A percentile compares a stretch with the other conserved stretches of the same genome.
These are phyloP conservation scores for Colletotrichum phormii DNA, from an alignment of 2,329 filamentous ascomycete species.

Conservation along the genomic window DNA sequence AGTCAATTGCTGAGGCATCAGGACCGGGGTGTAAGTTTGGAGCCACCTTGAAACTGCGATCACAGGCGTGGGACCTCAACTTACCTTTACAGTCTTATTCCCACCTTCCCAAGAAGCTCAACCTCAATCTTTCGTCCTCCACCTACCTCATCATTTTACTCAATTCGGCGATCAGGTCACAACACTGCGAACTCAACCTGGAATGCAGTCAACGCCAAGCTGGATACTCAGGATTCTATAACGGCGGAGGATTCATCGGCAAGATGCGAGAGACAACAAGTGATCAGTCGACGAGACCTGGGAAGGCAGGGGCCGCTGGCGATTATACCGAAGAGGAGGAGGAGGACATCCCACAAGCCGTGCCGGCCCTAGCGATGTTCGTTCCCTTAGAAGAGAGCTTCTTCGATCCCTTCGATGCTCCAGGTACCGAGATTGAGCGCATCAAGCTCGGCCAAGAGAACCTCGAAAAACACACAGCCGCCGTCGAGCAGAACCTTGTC, in stretches of 20 bases:
- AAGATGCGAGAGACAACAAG: background rate
- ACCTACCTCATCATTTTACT: background rate
- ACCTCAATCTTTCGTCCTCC: background rate
- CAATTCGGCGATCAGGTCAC: background rate
- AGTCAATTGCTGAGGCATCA: background rate
- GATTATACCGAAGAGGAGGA: slow-evolving; percentile 15
- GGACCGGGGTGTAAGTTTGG: background rate
- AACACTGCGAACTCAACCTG: background rate
- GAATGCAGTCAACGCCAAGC: background rate
- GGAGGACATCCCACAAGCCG: slow-evolving; percentile 37
- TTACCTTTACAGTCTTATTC: background rate
- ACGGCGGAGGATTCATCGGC: background rate
- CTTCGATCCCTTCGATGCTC: slow-evolving; percentile 41
- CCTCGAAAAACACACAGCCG: slow-evolving; percentile 45
- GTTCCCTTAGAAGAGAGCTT: slow-evolving; percentile 48
- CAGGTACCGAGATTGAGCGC: slow-evolving; percentile 43
- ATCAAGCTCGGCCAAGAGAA: slow-evolving; percentile 44
- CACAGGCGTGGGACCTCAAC: background rate
- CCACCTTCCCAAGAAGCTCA: background rate
- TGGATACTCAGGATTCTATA: background rate
- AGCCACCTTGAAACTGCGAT: background rate
- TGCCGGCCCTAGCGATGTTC: slow-evolving; percentile 43
- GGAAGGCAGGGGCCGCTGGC: background rate
- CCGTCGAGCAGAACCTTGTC: slow-evolving; percentile 46
- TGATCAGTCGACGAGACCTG: background rate